These are phyloP conservation scores for Spergularia bocconei DNA, from an alignment of 148 eudicot genomes.

Conservation along the genomic window DNA sequence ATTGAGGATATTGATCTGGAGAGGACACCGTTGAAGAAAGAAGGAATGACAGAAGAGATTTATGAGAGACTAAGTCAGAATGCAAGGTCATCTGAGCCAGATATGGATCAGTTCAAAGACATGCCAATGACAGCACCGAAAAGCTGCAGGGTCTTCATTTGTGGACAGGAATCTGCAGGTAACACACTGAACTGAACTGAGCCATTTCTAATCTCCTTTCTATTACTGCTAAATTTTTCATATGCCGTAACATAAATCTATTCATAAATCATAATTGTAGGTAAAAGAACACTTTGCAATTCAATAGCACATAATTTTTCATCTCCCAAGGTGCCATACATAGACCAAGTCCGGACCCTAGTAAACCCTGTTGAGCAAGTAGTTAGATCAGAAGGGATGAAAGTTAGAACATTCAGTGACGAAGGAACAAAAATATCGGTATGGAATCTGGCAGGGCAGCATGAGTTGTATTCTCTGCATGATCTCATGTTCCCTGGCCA, in stretches of 20 bases:
- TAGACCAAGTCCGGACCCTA: slow-evolving; percentile 66
- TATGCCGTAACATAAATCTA: background rate
- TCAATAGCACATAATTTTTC: slow-evolving; percentile 61
- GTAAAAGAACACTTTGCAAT: slow-evolving; percentile 72
- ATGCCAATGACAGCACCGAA: slow-evolving; percentile 77
- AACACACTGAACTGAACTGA: slow-evolving; percentile 7
- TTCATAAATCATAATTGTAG: slow-evolving; percentile 47
- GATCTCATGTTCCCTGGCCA: slow-evolving; percentile 97
- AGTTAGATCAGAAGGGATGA: slow-evolving; percentile 58
- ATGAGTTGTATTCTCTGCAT: slow-evolving; percentile 64
- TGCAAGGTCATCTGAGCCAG: slow-evolving; percentile 48
- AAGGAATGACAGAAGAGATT: slow-evolving; percentile 67
- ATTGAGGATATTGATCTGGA: slow-evolving; percentile 83
- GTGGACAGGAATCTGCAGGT: slow-evolving; percentile 92
- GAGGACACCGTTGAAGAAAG: slow-evolving; percentile 61
- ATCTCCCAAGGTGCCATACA: slow-evolving; percentile 61
- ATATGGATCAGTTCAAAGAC: slow-evolving; percentile 64
- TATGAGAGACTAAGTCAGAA: slow-evolving; percentile 69
- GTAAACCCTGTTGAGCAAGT: slow-evolving; percentile 92
- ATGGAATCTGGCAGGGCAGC: slow-evolving; percentile 89
- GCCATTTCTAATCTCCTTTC: background rate
- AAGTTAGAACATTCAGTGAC: slow-evolving; percentile 58
- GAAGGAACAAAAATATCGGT: slow-evolving; percentile 73
- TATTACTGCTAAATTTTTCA: background rate
- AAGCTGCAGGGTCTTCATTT: slow-evolving; percentile 73